Conservation (phyloP, 148 eudicot genomes). For the Salicornia ramosissima region DNA sequence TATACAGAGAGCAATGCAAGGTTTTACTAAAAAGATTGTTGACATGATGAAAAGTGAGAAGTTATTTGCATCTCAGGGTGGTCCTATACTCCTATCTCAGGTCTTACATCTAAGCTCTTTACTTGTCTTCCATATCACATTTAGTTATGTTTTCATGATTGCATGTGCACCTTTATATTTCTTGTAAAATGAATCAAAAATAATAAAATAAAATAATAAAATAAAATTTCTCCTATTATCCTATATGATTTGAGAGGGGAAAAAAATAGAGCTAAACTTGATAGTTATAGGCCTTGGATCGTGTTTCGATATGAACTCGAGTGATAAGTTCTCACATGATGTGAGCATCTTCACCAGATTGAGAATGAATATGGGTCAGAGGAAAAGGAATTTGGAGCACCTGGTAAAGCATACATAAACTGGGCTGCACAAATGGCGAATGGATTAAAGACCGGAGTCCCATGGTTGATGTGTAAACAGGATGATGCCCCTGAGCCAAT, state of each 20-base stretch:
- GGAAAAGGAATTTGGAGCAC: slow-evolving; percentile 53
- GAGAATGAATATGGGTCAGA: slow-evolving; percentile 85
- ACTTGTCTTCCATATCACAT: neutral
- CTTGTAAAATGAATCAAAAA: neutral
- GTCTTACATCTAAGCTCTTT: slow-evolving; percentile 23
- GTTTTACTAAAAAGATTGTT: slow-evolving; percentile 80
- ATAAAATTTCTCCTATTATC: too few relatives aligned
- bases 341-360: slow-evolving; percentile 37
- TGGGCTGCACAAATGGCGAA: slow-evolving; percentile 91
- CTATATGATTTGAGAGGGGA: too few relatives aligned
- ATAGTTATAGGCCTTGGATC: neutral
- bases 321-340: neutral
- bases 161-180: neutral
- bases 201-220: too few relatives aligned
- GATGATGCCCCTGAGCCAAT: slow-evolving; percentile 93
- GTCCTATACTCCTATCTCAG: slow-evolving; percentile 91
- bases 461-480: slow-evolving; percentile 95
- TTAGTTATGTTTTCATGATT: too few relatives aligned
- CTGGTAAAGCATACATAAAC: slow-evolving; percentile 62
- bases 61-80: slow-evolving; percentile 85
- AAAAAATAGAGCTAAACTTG: too few relatives aligned
- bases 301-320: neutral
- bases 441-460: slow-evolving; percentile 70
- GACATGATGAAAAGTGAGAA: slow-evolving; percentile 72
- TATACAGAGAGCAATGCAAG: slow-evolving; percentile 81